Evolutionary conservation across 2,329 filamentous ascomycete species (phyloP), one percentile per base, ranked within the genome.

Genomic region (Sarocladium strictum): DNA sequence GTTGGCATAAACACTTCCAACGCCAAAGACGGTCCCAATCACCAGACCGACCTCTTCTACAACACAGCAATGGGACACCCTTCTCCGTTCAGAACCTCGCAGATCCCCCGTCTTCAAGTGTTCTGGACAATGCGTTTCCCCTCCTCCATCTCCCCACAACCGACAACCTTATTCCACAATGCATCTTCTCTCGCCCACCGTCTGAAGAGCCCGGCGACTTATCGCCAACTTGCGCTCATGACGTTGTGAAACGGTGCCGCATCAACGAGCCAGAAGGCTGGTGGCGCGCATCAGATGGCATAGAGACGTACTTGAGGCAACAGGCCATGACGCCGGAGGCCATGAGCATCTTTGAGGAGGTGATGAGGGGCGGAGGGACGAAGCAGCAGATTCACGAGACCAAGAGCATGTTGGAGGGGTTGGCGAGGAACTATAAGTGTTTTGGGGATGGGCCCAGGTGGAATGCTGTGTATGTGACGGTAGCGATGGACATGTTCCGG

Each of bases 401-500:
- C 17, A 38, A 40, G 21, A 7, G 4, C 19, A 27, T 38, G 26
- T 33, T 53, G 32, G 50, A 53, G 32, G 33, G 9, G 15, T 17
- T 53, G 32, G 21, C 50, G 5, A 23, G 32, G 33, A 53, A 53
- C 15, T 53, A 53, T 33, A 53, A 53, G 24, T 64, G 63, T 32
- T 65, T 65, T 53, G 53, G 58, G 1, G 59, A 62, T 54, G 61
- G 61, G 1, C 62, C 62, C 19, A 54, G 61, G 24, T 63, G 62
- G 62, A 62, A 63, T 37, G 53, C 62, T 2, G 33, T 63, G 2
- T 61, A 58, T 24, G 56, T 62, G 24, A 58, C 59, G 3, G 55
- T 63, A 53, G 56, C 54, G 17, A 54, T 62, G 29, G 61, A 61
- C 15, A 55, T 58, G 23, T 63, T 60, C 59, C 43, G 47, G 24